Base-by-base conservation (phyloP, 352 stramenopile species). In the Globisporangium mamillatum region DNA sequence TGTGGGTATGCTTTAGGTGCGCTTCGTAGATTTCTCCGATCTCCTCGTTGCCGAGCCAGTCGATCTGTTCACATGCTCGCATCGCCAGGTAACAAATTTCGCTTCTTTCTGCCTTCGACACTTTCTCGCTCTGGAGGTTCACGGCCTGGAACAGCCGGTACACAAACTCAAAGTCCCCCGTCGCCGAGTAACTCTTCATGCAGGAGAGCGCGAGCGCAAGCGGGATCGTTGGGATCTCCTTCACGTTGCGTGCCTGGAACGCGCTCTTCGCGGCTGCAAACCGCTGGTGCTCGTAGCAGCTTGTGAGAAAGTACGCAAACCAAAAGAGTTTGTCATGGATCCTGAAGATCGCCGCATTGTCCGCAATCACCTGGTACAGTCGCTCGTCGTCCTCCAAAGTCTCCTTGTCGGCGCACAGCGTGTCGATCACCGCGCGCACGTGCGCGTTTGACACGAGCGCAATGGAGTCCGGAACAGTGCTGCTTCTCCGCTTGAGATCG, bases 41-140 rank as follows among this genome's bases (percentile, higher is more conserved):
- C 18, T 54, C 63, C 20, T 68, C 63, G 4, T 34, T 20, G 2
- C 63, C 63, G 41, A 68, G 63, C 63, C 63, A 68, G 10, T 68
- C 63, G 9, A 68, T 54, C 38, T 50, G 9, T 4, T 14, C 20
- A 10, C 63, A 63, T 20, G 63, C 63, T 27, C 63, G 63, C 5
- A 68, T 63, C 63, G 54, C 53, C 1, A 36, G 18, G 16, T 29
- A 56, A 25, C 53, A 34, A 6, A 54, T 20, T 14, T 60, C 54
- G 20, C 54, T 27, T 12, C 50, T 48, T n/a, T 68, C 63, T 5
- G 8, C 5, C 36, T 55, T 29, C 0, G n/a, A 48, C 38, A 48
- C 18, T 48, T 48, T 48, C 38, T 48, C 38, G 14, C 14, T 53
- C 18, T 24, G n/a, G 22, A 63, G 38, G 25, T 68, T 63, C 38